These are phyloP conservation scores for Myriosclerotinia scirpicola DNA, from an alignment of 2,329 filamentous ascomycete species.

Conservation along the genomic window DNA sequence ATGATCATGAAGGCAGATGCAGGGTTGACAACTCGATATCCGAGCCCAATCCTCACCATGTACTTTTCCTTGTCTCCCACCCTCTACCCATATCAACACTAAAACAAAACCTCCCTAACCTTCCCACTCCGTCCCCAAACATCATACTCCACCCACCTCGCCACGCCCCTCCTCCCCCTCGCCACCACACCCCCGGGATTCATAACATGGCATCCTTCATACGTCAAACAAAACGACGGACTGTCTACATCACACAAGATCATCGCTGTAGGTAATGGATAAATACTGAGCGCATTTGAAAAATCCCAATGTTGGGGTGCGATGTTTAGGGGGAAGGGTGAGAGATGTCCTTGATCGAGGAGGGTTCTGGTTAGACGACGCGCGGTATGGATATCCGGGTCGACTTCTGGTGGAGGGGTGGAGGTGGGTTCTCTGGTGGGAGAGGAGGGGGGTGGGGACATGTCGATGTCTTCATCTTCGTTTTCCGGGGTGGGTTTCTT, in stretches of 20 bases:
- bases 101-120: conserved; percentile 39
- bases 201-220: conserved; percentile 94
- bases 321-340: conserved; percentile 77
- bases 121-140: conserved; percentile 43
- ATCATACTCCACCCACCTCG: conserved; percentile 87
- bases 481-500: conserved; percentile 3
- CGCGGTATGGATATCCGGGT: conserved; percentile 53
- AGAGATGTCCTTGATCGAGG: conserved; percentile 84
- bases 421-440: not conserved
- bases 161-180: conserved; percentile 64
- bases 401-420: conserved; percentile 41
- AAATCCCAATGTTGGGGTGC: conserved; percentile 92
- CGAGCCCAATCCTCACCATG: too few relatives aligned
- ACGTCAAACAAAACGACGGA: conserved; percentile 81
- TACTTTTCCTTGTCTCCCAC: not conserved
- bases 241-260: conserved; percentile 80
- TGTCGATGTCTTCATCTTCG: conserved; percentile 31
- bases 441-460: conserved; percentile 9
- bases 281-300: conserved; percentile 72
- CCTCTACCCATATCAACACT: conserved; percentile 9
- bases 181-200: conserved; percentile 82
- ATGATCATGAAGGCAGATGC: not conserved
- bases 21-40: not conserved
- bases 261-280: conserved; percentile 82
- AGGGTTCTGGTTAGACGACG: conserved; percentile 86